phyloP scores from a whole-genome alignment of 768 basidiomycete species.

The Filobasidium floriforme region DNA sequence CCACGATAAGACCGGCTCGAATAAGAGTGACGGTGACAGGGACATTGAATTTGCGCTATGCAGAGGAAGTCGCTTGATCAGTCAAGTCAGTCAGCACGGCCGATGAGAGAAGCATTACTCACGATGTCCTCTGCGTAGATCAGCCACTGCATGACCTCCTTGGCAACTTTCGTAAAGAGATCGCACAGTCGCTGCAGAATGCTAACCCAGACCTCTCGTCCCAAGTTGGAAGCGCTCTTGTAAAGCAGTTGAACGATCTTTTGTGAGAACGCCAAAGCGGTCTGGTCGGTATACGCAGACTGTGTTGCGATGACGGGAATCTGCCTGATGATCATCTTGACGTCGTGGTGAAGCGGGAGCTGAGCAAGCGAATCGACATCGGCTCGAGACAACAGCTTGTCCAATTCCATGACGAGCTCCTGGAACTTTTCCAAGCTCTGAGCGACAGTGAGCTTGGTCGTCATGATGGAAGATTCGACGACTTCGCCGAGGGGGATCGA shows the following conservation, averaged over 20 bases:
- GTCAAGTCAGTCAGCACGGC: slow-evolving; percentile 17
- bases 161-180: slow-evolving; percentile 81
- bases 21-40: slow-evolving; percentile 84
- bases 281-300: slow-evolving; percentile 70
- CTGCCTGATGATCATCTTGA: slow-evolving; percentile 74
- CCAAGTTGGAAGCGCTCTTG: slow-evolving; percentile 75
- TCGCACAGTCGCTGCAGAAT: slow-evolving; percentile 82
- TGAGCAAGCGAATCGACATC: slow-evolving; percentile 62
- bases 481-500: slow-evolving; percentile 21
- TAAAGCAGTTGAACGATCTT: slow-evolving; percentile 93
- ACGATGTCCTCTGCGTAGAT: slow-evolving; percentile 87
- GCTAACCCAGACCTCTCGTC: slow-evolving; percentile 85
- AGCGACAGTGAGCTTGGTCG: slow-evolving; percentile 49
- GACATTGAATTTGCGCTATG: slow-evolving; percentile 78
- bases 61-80: slow-evolving; percentile 47
- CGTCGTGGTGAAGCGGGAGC: slow-evolving; percentile 74
- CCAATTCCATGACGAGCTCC: slow-evolving; percentile 59
- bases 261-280: slow-evolving; percentile 85
- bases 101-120: background rate
- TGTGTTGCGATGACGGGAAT: slow-evolving; percentile 74
- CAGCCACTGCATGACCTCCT: slow-evolving; percentile 94
- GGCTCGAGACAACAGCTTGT: slow-evolving; percentile 69
- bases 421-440: slow-evolving; percentile 80
- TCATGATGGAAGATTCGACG: slow-evolving; percentile 27
- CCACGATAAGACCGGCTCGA: slow-evolving; percentile 69